phyloP scores from a whole-genome alignment of 2,329 filamentous ascomycete species.

The Fusarium irregulare region DNA sequence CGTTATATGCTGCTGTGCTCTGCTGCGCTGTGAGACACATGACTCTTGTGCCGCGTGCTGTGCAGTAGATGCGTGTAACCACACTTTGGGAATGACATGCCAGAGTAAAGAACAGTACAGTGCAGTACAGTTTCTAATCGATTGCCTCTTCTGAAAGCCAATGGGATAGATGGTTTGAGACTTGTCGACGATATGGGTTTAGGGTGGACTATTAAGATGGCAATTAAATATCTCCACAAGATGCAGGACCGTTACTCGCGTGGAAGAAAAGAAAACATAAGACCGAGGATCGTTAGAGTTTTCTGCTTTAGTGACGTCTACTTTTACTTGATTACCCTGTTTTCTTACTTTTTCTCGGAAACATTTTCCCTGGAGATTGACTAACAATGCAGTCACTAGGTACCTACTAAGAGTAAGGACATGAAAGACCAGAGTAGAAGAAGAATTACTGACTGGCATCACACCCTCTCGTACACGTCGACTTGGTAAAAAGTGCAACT shows the following conservation, averaged over 20 bases:
- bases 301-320: not conserved
- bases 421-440: not conserved
- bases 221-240: not conserved
- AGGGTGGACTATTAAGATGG: not conserved
- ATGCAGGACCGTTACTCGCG: conserved; percentile 27
- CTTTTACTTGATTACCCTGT: not conserved
- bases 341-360: not conserved
- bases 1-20: not conserved
- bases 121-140: not conserved
- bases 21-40: conserved; percentile 1
- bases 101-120: not conserved
- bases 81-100: conserved; percentile 5
- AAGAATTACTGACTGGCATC: not conserved
- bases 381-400: not conserved
- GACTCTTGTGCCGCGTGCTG: conserved; percentile 12
- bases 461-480: conserved; percentile 13
- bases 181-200: not conserved
- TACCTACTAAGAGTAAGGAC: not conserved
- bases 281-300: not conserved
- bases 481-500: not conserved
- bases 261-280: conserved; percentile 7
- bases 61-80: conserved; percentile 26
- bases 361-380: not conserved
- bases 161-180: not conserved
- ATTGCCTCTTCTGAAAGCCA: not conserved